Conservation (phyloP, 2,329 filamentous ascomycete species). For the Diaporthe helianthi region DNA sequence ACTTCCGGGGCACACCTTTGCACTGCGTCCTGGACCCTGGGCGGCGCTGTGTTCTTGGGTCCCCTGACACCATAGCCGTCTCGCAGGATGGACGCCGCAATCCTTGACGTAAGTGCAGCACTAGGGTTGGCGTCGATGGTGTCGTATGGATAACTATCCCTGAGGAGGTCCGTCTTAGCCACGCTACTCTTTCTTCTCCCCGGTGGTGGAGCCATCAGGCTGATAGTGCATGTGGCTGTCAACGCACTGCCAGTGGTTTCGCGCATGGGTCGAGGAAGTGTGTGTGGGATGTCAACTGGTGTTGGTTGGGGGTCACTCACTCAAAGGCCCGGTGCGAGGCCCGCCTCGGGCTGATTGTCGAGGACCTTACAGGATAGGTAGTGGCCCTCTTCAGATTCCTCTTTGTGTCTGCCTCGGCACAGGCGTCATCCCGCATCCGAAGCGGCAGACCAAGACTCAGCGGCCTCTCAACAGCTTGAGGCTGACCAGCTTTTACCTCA, state of each 20-base stretch:
- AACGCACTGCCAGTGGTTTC: conserved; percentile 6
- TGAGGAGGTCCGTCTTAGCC: conserved; percentile 19
- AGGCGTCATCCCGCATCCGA: conserved; percentile 5
- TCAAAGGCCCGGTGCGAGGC: conserved; percentile 7
- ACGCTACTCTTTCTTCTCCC: conserved; percentile 27
- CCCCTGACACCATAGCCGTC: conserved; percentile 23
- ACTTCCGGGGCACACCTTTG: conserved; percentile 22
- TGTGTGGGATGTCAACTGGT: no score
- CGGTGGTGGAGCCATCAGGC: conserved; percentile 33
- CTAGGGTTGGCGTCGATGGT: conserved; percentile 32
- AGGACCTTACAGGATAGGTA: neutral
- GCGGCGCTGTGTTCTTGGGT: neutral
- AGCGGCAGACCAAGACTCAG: conserved; percentile 25
- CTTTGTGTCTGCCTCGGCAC: conserved; percentile 5
- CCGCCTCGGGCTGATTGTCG: conserved; percentile 4
- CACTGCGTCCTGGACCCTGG: conserved; percentile 12
- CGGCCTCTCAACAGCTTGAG: conserved; percentile 5
- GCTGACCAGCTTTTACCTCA: neutral
- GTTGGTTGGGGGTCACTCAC: conserved; percentile 12
- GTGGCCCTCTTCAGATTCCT: conserved; percentile 9
- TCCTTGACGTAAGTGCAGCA: conserved; percentile 29
- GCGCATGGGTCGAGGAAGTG: neutral
- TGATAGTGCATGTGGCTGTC: conserved; percentile 2
- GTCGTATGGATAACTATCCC: conserved; percentile 8
- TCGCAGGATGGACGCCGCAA: conserved; percentile 28